Percentiles rank a stretch among this genome's conserved stretches.
Conservation (phyloP, 2,329 filamentous ascomycete species). For the Lithohypha guttulata region DNA sequence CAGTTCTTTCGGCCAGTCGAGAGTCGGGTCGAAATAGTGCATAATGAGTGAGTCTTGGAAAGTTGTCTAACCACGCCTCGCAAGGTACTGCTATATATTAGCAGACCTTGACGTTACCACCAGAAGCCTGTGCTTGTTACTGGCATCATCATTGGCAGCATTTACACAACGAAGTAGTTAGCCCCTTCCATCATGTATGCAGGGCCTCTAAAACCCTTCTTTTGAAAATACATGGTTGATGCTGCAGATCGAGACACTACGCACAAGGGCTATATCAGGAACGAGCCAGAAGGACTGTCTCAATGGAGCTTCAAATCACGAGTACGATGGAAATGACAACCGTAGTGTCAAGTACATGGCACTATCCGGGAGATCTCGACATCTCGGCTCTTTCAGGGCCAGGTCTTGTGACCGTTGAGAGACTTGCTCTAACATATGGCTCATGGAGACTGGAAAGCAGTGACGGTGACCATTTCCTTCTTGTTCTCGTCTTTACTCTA, state of each 20-base stretch:
- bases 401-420: slow-evolving; percentile 8
- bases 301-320: background rate
- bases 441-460: too few species aligned
- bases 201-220: background rate
- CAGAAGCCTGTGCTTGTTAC: background rate
- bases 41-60: background rate
- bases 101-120: background rate
- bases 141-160: background rate
- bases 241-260: too few species aligned
- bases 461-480: too few species aligned
- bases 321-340: slow-evolving; percentile 5
- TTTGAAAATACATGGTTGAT: background rate
- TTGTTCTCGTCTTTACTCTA: too few species aligned
- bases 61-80: background rate
- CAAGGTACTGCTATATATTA: background rate
- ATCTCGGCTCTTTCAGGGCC: background rate
- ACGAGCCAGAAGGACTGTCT: slow-evolving; percentile 1
- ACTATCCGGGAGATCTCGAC: slow-evolving; percentile 7
- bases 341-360: background rate
- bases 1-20: slow-evolving; percentile 6
- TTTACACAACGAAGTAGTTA: background rate
- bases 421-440: background rate
- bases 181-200: background rate
- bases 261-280: slow-evolving; percentile 10
- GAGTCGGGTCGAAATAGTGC: slow-evolving; percentile 5